Percentiles rank a stretch among this genome's conserved stretches.
These are phyloP conservation scores for Pachyrhizus erosus DNA, from an alignment of 306 rosid species.

Conservation along the genomic window DNA sequence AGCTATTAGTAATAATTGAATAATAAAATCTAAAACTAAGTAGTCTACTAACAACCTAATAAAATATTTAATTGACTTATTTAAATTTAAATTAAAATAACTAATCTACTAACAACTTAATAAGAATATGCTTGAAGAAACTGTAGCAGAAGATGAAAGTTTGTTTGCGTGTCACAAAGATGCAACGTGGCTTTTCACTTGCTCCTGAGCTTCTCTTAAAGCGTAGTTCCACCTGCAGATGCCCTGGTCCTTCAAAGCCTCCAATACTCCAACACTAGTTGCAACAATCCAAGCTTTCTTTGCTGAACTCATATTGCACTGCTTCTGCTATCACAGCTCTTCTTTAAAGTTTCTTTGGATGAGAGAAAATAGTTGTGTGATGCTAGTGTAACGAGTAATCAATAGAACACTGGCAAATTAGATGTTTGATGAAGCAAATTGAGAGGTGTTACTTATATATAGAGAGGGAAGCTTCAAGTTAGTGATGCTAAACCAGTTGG, in stretches of 20 bases:
- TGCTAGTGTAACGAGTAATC: background rate
- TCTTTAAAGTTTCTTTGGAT: background rate
- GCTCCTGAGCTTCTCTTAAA: constrained; percentile 49
- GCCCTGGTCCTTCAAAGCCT: constrained; percentile 63
- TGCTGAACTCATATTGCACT: constrained; percentile 42
- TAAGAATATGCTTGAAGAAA: no score
- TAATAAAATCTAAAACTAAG: no score
- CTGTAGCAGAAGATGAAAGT: constrained; percentile 44
- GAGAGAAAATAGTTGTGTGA: background rate
- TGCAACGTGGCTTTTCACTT: constrained; percentile 46
- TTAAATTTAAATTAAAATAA: no score
- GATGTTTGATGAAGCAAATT: constrained; percentile 4
- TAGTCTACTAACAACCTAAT: no score
- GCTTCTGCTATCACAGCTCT: background rate
- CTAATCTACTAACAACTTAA: no score
- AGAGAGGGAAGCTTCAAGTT: background rate
- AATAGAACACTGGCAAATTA: background rate
- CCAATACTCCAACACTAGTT: constrained; percentile 48
- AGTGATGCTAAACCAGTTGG: background rate
- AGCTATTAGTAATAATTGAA: no score
- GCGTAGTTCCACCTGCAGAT: constrained; percentile 55
- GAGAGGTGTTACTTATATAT: background rate
- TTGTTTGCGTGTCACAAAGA: constrained; percentile 49
- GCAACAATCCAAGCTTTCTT: constrained; percentile 46
- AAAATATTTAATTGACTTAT: no score